A percentile compares a stretch with the other conserved stretches of the same genome.
Conservation (phyloP, 73 alveolate genomes). For the Uronychia binucleata region DNA sequence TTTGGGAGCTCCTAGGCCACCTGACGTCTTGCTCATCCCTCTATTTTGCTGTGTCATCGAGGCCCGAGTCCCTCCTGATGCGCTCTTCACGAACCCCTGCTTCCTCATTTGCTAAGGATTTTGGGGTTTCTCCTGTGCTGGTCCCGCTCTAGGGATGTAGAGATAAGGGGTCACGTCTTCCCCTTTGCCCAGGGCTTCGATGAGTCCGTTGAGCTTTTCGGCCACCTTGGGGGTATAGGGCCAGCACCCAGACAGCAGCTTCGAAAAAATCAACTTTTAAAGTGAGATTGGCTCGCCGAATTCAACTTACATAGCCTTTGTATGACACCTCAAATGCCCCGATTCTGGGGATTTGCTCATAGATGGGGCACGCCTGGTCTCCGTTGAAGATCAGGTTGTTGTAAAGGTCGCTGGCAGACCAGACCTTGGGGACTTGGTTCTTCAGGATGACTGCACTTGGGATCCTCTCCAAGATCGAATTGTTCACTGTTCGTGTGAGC, state of each 20-base stretch:
- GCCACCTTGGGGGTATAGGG: conserved; percentile 48
- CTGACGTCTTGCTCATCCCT: background rate
- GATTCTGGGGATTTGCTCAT: conserved; percentile 32
- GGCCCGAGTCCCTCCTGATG: background rate
- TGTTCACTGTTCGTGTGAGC: background rate
- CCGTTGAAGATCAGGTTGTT: conserved; percentile 33
- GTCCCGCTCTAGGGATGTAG: background rate
- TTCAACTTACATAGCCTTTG: conserved; percentile 28
- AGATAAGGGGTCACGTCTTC: conserved; percentile 13
- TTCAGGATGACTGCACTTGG: conserved; percentile 18
- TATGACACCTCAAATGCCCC: conserved; percentile 58
- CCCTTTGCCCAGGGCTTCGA: conserved; percentile 21
- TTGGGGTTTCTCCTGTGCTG: background rate
- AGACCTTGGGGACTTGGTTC: conserved; percentile 45
- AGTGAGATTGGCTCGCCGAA: background rate
- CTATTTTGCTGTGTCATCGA: background rate
- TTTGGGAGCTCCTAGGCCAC: no score
- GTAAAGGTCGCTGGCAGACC: conserved; percentile 34
- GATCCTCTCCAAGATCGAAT: conserved; percentile 8
- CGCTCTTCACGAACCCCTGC: background rate
- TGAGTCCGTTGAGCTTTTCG: conserved; percentile 16
- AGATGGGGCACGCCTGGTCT: conserved; percentile 9
- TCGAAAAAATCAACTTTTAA: conserved; percentile 41
- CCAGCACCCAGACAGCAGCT: conserved; percentile 43
- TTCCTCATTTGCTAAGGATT: background rate